phyloP scores from a whole-genome alignment of 108 stramenopile species.

The Nitzschia sp. region DNA sequence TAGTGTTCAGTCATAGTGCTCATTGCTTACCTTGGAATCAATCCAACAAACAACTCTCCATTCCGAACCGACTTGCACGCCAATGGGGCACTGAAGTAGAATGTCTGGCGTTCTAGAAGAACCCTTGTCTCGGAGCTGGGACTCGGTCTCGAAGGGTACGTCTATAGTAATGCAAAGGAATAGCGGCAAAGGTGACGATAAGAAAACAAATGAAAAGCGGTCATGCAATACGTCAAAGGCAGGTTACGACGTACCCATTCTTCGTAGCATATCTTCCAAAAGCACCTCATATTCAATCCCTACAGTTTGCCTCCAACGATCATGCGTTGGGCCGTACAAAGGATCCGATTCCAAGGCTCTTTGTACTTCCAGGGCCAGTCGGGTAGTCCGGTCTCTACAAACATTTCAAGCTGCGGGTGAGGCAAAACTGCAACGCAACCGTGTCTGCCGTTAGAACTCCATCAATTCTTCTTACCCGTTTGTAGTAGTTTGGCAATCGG shows the following conservation, averaged over 20 bases:
- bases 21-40: slow-evolving; percentile 73
- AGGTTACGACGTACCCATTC: slow-evolving; percentile 53
- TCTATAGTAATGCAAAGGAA: slow-evolving; percentile 25
- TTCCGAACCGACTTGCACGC: slow-evolving; percentile 39
- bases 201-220: neutral
- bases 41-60: slow-evolving; percentile 89
- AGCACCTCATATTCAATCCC: slow-evolving; percentile 81
- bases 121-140: slow-evolving; percentile 65
- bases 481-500: neutral
- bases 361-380: slow-evolving; percentile 65
- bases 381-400: slow-evolving; percentile 19
- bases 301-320: slow-evolving; percentile 58
- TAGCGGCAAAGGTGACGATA: neutral
- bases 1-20: neutral
- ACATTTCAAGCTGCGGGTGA: neutral
- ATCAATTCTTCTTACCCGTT: neutral
- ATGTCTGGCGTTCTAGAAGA: slow-evolving; percentile 81
- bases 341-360: slow-evolving; percentile 73
- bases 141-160: slow-evolving; percentile 84
- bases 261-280: slow-evolving; percentile 55
- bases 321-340: slow-evolving; percentile 72
- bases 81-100: slow-evolving; percentile 46
- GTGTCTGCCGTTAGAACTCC: neutral
- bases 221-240: neutral
- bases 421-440: neutral